Percentiles rank a stretch among this genome's conserved stretches.
Evolutionary conservation across 257 asterid genomes (phyloP).

Genomic region (Nicotiana noctiflora): DNA sequence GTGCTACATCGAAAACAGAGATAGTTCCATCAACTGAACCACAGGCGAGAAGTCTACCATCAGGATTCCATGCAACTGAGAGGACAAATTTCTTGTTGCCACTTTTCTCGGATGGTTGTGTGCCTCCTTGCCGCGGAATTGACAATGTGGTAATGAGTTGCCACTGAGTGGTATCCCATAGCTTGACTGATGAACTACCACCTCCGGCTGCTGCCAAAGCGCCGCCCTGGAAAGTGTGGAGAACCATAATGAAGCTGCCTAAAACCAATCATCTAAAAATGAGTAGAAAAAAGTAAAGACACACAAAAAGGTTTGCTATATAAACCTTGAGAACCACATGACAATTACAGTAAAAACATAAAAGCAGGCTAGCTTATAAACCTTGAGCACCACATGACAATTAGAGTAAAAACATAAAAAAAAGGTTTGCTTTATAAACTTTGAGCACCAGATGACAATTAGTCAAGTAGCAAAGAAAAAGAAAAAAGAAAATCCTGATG

Average conservation of each 20-base stretch:
- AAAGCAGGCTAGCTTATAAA: neutral
- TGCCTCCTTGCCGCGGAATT: conserved; percentile 75
- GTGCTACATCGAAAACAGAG: conserved; percentile 71
- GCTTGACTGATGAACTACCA: conserved; percentile 87
- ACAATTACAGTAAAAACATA: neutral
- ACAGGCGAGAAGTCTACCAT: conserved; percentile 73
- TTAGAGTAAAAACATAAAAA: neutral
- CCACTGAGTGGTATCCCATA: conserved; percentile 93
- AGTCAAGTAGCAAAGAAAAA: neutral
- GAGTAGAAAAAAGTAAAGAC: neutral
- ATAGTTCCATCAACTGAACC: conserved; percentile 97
- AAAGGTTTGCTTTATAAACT: neutral
- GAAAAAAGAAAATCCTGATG: neutral
- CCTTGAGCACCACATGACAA: neutral
- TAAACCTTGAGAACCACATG: neutral
- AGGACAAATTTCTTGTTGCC: conserved; percentile 84
- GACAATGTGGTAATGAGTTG: conserved; percentile 54
- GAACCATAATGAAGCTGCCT: neutral
- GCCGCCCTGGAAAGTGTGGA: conserved; percentile 50
- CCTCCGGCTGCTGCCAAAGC: conserved; percentile 97
- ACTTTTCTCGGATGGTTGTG: conserved; percentile 61
- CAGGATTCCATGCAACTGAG: conserved; percentile 92
- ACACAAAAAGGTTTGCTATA: neutral
- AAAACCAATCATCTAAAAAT: neutral
- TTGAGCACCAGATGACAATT: neutral